Conservation (phyloP, 1,284 basidiomycete genomes). For the Trametes versicolor region DNA sequence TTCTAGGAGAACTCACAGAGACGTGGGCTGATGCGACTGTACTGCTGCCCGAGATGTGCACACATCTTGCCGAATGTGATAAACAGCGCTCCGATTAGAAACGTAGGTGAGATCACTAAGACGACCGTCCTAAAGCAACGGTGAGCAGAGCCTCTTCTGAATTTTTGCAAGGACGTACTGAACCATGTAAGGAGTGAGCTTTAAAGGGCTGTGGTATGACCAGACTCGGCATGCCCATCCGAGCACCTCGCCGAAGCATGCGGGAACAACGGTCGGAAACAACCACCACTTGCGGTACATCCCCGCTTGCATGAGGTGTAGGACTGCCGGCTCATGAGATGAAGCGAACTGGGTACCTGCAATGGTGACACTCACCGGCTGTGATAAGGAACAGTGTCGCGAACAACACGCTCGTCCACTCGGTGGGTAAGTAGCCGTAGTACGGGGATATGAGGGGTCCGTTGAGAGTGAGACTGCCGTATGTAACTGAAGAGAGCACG, state of each 20-base stretch:
- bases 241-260: neutral
- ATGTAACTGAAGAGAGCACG: neutral
- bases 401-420: neutral
- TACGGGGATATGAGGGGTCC: neutral
- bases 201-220: neutral
- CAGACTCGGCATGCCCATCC: slow-evolving; percentile 5
- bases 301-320: neutral
- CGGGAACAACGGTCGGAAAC: neutral
- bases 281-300: slow-evolving; percentile 1
- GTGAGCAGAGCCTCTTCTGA: neutral
- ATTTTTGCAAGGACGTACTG: neutral
- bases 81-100: slow-evolving; percentile 8
- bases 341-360: neutral
- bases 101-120: slow-evolving; percentile 6
- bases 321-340: neutral
- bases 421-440: neutral
- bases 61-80: slow-evolving; percentile 8
- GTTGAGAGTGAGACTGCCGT: too few species aligned
- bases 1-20: neutral
- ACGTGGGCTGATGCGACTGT: slow-evolving; percentile 2
- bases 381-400: neutral
- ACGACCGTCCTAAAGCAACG: neutral
- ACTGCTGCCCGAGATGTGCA: neutral
- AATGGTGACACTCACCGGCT: neutral
- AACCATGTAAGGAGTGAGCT: neutral